Evolutionary conservation across 108 stramenopile genomes (phyloP).

Genomic region (Stephanodiscus triporus): DNA sequence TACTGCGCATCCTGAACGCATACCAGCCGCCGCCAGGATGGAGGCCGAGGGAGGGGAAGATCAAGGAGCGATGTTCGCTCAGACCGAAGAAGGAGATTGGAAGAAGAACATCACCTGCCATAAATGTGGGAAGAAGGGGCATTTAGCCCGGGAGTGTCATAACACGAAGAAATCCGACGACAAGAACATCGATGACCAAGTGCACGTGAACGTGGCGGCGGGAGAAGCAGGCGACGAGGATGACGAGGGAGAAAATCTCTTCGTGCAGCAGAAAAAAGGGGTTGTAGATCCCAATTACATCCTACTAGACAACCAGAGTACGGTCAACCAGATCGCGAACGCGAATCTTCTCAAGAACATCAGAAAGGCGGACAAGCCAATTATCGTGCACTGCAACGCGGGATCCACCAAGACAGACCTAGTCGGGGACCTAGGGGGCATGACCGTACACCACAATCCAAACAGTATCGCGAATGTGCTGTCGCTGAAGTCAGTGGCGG

Average conservation of each 20-base stretch:
- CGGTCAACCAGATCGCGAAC: neutral
- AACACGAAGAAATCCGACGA: no score
- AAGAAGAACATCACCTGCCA: neutral
- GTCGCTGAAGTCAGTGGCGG: neutral
- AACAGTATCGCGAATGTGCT: conserved; percentile 45
- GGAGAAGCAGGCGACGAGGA: no score
- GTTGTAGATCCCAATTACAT: neutral
- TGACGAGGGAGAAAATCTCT: no score
- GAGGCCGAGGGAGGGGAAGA: neutral
- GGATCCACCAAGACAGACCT: conserved; percentile 9
- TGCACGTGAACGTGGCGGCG: neutral
- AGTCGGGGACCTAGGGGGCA: conserved; percentile 14
- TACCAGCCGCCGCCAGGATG: neutral
- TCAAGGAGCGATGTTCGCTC: conserved; percentile 3
- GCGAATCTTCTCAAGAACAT: conserved; percentile 1
- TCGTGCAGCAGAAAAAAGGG: no score
- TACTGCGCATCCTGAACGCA: neutral
- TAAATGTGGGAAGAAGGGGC: no score
- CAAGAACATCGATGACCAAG: no score
- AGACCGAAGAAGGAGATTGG: neutral
- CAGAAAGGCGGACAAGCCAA: neutral
- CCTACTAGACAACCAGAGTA: neutral
- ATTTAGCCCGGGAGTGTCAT: no score
- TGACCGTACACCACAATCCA: conserved; percentile 41
- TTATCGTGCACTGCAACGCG: conserved; percentile 18